Evolutionary conservation across 139 green algal species (phyloP), one percentile per base, ranked within the genome.

Genomic region (Eudorina sp.): DNA sequence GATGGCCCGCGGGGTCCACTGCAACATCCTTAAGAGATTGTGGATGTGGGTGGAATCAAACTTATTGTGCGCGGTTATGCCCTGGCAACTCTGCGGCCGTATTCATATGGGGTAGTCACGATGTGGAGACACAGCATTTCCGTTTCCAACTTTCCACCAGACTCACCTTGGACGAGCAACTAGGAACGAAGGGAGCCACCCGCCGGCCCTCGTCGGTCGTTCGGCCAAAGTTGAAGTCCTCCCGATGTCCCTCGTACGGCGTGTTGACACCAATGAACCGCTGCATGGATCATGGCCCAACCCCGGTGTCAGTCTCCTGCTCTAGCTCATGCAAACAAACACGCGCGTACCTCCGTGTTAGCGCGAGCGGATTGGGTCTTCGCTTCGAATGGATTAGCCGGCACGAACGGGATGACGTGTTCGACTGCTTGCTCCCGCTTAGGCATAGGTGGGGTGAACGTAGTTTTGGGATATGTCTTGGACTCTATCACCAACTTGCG

Each of bases 401-500:
- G 73, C 4, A 84, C 46, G 45, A 90, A 84, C 13, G 81, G 46
- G 18, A 25, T 0, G 23, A 46, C 25, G 29, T 8, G 46, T n/a
- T 11, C 45, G 3, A n/a, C 4, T 4, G 34, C 7, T 34, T 55
- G 43, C 38, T 91, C 79, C 2, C 87, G 79, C 45, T 91, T 91
- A 1, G 64, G 80, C 14, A 70, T 53, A 0, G 87, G 68, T 27
- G 74, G 29, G 0, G 55, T 29, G 58, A 80, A 91, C 2, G 81
- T 36, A 0, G 87, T 92, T 70, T 92, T 92, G 46, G 89, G 89
- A 25, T 83, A 36, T 5, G 46, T 73, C 4, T 76, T 81, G 1
- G 41, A 23, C 38, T 83, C 53, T 16, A 53, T 29, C 13, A 51
- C 43, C 3, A 88, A 53, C 53, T 83, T 86, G 1, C 84, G 64